Base-by-base conservation (phyloP, 2,329 filamentous ascomycete genomes). In the Botrytis pseudocinerea region DNA sequence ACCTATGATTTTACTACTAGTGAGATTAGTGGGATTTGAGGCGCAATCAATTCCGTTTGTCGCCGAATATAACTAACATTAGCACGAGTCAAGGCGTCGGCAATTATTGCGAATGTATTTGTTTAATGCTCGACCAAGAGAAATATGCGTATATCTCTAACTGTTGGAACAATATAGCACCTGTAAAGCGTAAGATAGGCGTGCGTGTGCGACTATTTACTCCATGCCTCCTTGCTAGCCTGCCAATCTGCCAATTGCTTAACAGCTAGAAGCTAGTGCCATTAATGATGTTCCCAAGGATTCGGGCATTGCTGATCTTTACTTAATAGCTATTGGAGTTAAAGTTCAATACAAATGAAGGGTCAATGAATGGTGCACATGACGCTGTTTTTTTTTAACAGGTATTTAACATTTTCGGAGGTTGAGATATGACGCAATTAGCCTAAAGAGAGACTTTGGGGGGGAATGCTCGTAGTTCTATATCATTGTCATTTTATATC, bases 1-100 rank as follows among this genome's bases (percentile, higher is more conserved):
- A 18, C 60, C 25, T 38, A 40, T 54, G 25, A 16, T 54, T 42
- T n/a, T 25, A 62, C 40, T n/a, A 40, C 60, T 42, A 62, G 35
- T n/a, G 38, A 62, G 38, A 62, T n/a, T 66, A 66, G 63, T 51
- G 44, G 8, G 35, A 25, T n/a, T 35, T 10, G 32, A 51, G 14
- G 44, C 63, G 44, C 28, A 51, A 66, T 38, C 44, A 66, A 65
- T 65, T 65, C 62, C 62, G 62, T n/a, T 16, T 16, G 35, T 25
- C 62, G 22, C 62, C 44, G 63, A 51, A 28, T 16, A 14, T 3
- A 66, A 65, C 12, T 46, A 48, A n/a, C 44, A 51, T 25, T 22
- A 38, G 22, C 28, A 35, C 22, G 63, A 66, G 63, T 51, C 63
- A 66, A 32, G 44, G 44, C 22, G 22, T 44, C n/a, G 61, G 38